Percentiles rank a stretch among this genome's conserved stretches.
Conservation (phyloP, 1,139 yeast species). For the Sugiyamaella grinbergsii region DNA sequence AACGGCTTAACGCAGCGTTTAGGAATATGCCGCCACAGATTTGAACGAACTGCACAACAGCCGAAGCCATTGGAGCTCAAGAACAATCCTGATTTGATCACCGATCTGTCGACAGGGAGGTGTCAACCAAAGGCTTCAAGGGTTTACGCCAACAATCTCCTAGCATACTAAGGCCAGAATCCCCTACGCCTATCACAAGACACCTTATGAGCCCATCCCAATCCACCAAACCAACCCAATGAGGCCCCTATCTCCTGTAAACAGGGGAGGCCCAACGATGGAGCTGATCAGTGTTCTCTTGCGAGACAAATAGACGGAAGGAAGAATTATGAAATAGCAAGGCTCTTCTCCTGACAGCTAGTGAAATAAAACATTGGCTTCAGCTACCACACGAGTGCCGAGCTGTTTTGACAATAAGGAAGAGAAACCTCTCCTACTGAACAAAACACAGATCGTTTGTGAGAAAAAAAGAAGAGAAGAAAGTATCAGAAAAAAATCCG, state of each 20-base stretch:
- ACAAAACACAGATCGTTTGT: slow-evolving; percentile 33
- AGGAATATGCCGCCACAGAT: slow-evolving; percentile 81
- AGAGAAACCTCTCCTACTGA: slow-evolving; percentile 28
- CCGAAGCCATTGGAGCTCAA: slow-evolving; percentile 44
- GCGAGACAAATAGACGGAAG: slow-evolving; percentile 21
- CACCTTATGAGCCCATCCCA: slow-evolving; percentile 19
- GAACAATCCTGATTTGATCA: slow-evolving; percentile 37
- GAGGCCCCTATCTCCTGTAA: slow-evolving; percentile 36
- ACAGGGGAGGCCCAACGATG: slow-evolving; percentile 37
- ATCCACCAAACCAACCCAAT: slow-evolving; percentile 30
- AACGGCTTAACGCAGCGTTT: slow-evolving; percentile 82
- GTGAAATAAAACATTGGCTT: slow-evolving; percentile 18
- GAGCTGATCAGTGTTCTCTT: slow-evolving; percentile 25
- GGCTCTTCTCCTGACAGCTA: slow-evolving; percentile 27
- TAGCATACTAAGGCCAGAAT: slow-evolving; percentile 17
- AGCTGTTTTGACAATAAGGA: slow-evolving; percentile 28
- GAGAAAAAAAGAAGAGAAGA: slow-evolving; percentile 19
- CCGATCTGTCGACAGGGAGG: slow-evolving; percentile 48
- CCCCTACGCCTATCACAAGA: slow-evolving; percentile 20
- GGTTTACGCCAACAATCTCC: slow-evolving; percentile 11
- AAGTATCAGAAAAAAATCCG: background rate
- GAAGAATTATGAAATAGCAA: slow-evolving; percentile 15
- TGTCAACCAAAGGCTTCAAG: slow-evolving; percentile 36
- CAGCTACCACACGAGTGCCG: slow-evolving; percentile 41
- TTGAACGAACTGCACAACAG: slow-evolving; percentile 40